Evolutionary conservation across 2,329 filamentous ascomycete genomes (phyloP), one percentile per base, ranked within the genome.

Genomic region (Alternaria novae-zelandiae): DNA sequence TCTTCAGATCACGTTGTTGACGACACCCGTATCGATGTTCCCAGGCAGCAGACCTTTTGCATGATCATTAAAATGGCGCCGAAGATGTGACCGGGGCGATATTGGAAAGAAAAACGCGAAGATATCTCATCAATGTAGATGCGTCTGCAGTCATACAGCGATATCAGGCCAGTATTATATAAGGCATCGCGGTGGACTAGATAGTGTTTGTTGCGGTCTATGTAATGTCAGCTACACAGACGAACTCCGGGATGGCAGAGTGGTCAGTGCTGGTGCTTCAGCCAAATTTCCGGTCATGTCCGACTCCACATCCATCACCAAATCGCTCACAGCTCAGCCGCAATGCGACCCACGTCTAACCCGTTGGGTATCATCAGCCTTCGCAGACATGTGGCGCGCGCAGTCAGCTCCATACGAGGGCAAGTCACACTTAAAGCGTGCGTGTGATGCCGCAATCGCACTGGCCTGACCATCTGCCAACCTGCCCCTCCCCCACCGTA

Each of bases 381-480:
- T 23, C 28, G 44, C 47, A 57, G 65, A 50, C 57, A 58, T 65
- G 68, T 66, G 66, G 66, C 68, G 62, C 61, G 47, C 36, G n/a
- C 57, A 45, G 67, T 61, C 65, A 69, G 67, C 65, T 43, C 62
- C 58, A 50, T 55, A 54, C 54, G 59, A 64, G 58, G 64, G 50
- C 62, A 61, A 64, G 65, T 62, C 65, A 59, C 67, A 64, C 65
- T 61, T 63, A 59, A 65, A 66, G 59, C 54, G 70, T 66, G 68
- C 71, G 63, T 70, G 69, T 71, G 69, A 70, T 71, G 59, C 58
- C 58, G 25, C 67, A 61, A 67, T 70, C 65, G 45, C 63, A 61
- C 25, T 57, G 60, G 46, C 45, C 63, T 69, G 65, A 67, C 63
- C 62, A 63, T 56, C 65, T 49, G 30, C 28, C 43, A 50, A 44